Evolutionary conservation across 164 flowering plant species (phyloP).

Genomic region (Chloranthus sessilifolius): DNA sequence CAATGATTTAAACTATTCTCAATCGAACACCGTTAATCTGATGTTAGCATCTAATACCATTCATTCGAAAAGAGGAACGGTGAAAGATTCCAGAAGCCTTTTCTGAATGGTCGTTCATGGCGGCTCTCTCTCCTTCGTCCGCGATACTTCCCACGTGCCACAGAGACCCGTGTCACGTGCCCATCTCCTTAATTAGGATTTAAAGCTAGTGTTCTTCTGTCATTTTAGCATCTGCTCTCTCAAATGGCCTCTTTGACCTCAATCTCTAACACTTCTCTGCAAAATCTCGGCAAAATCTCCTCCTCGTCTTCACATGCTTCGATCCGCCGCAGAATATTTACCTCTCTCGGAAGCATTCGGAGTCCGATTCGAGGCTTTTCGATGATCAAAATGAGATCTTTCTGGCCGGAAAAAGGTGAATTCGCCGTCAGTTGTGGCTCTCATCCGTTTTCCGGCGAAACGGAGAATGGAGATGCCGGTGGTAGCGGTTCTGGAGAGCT

Average conservation of each 20-base stretch:
- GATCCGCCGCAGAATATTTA: not conserved
- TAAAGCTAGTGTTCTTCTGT: no score
- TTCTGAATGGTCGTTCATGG: no score
- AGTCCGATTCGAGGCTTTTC: not conserved
- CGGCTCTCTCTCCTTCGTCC: no score
- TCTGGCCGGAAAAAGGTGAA: not conserved
- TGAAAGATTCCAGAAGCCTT: no score
- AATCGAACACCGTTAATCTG: no score
- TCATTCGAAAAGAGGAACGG: no score
- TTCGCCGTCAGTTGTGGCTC: not conserved
- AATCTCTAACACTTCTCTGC: slow-evolving; percentile 1
- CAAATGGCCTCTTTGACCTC: slow-evolving; percentile 14
- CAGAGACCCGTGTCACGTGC: no score
- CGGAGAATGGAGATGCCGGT: not conserved
- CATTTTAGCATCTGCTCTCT: no score
- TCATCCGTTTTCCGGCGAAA: not conserved
- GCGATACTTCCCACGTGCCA: no score
- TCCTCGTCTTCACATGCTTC: not conserved
- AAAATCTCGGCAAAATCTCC: not conserved
- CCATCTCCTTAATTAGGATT: no score
- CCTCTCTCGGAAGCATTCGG: not conserved
- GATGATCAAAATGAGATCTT: not conserved
- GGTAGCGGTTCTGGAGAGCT: slow-evolving; percentile 4
- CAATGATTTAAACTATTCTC: no score
- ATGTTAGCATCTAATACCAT: no score